These are phyloP conservation scores for Cercospora citrullina DNA, from an alignment of 2,329 filamentous ascomycete species.

Conservation along the genomic window DNA sequence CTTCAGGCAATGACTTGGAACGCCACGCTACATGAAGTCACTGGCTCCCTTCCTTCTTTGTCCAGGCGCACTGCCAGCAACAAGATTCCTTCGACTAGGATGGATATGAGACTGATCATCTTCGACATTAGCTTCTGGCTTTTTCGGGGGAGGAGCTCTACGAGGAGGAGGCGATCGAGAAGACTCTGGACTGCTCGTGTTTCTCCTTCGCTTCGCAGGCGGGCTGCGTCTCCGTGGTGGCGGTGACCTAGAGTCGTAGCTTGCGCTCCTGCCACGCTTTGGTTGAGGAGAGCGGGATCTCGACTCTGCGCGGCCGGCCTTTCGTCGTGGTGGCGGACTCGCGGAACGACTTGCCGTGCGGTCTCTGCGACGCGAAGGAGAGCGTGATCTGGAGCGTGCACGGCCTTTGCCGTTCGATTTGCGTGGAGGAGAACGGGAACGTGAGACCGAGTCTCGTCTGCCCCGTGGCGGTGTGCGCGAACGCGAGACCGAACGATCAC, in stretches of 20 bases:
- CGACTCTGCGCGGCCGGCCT: conserved; percentile 18
- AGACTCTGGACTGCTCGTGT: conserved; percentile 34
- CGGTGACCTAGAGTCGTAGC: conserved; percentile 29
- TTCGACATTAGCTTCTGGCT: conserved; percentile 11
- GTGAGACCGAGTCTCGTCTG: conserved; percentile 28
- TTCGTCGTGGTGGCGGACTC: conserved; percentile 27
- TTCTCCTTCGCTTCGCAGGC: conserved; percentile 32
- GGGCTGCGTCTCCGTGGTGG: conserved; percentile 22
- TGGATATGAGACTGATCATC: conserved; percentile 41
- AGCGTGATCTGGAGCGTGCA: background rate
- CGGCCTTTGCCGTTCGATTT: conserved; percentile 6
- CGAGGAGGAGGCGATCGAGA: conserved; percentile 32
- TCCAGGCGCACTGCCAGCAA: conserved; percentile 28
- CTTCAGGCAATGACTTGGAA: background rate
- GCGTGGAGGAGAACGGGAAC: conserved; percentile 34
- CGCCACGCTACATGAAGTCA: conserved; percentile 30
- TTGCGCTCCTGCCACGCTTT: conserved; percentile 27
- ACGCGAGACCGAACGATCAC: conserved; percentile 20
- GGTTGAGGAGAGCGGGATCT: conserved; percentile 26
- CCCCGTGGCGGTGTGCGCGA: conserved; percentile 37
- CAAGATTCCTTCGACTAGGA: conserved; percentile 38
- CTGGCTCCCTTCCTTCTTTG: conserved; percentile 28
- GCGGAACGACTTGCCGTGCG: conserved; percentile 29
- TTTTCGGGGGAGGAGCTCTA: conserved; percentile 3
- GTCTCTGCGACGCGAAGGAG: conserved; percentile 27